Base-by-base conservation (phyloP, 495 filamentous ascomycete species). In the Apodospora peruviana region DNA sequence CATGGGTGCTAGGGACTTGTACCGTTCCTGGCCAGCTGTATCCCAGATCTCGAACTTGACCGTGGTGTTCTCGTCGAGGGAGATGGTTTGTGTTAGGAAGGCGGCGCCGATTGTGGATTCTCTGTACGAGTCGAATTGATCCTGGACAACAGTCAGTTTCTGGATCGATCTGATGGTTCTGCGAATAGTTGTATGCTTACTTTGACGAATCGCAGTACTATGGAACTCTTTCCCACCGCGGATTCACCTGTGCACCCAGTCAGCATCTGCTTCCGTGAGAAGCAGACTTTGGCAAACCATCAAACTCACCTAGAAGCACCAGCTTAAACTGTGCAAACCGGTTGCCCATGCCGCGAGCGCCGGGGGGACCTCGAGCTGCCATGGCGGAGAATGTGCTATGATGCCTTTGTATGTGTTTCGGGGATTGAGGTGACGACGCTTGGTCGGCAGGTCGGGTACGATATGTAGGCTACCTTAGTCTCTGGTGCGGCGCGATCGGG, bases 21-120 rank as follows among this genome's bases (percentile, higher is more conserved):
- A 98, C 58, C 93, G 80, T 64, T 98, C 93, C 74, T 98, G 93
- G 47, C 93, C 93, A 40, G 93, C 93, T 17, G 93, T 98, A 72
- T 98, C 93, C 93, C 93, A 98, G 63, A 98, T 98, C 74, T 98
- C 93, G 62, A 98, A 98, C 74, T 98, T 98, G 67, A 98, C 91
- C 36, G 93, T 98, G 52, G 93, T 96, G 65, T 80, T 89, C 64
- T 97, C 93, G 70, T 96, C 93, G 64, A 97, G 82, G 50, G 91
- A 87, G 63, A 97, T 97, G 43, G 93, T 97, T 71, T 98, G 93
- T 61, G 93, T 98, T 55, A 98, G 78, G 82, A 98, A 98, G 54
- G 93, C 93, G 52, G 93, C 93, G 71, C 93, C 93, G 75, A 98
- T 98, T 38, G 93, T 98, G 35, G 90, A 96, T 80, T 98, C 93